Evolutionary conservation across 164 flowering plant genomes (phyloP), one percentile per base, ranked within the genome.

Genomic region (Sextonia rubra): DNA sequence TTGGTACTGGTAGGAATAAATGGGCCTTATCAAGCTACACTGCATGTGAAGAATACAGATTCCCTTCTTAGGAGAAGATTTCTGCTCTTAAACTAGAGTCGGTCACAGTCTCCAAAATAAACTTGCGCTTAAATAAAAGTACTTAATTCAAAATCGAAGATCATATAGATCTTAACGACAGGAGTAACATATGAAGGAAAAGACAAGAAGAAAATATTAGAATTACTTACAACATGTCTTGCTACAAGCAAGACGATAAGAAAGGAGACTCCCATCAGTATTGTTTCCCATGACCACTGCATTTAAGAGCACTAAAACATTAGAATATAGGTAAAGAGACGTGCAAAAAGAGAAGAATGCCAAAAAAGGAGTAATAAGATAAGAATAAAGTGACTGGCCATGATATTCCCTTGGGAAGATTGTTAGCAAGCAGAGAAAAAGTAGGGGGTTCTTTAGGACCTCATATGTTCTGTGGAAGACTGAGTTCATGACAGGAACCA

Each of bases 211-310:
- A 37, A 37, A 37, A 7, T 37, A 91, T 76, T 24, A 97, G 97
- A n/a, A 64, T 4, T 14, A n/a, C 83, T 85, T 56, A 91, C 98
- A 73, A 90, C 25, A 32, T 62, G 78, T 66, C 82, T 81, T 0
- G 95, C 79, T 69, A 77, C n/a, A 17, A 81, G 82, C 52, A 93
- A 95, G 74, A 91, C 86, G n/a, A 27, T 3, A 22, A 93, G 91
- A 77, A 90, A 89, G 69, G 69, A 14, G 3, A 84, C 3, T 1
- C 97, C 98, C 7, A 87, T 72, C 7, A 89, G 71, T 11, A 83
- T 82, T 69, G 85, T 79, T 64, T 88, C 81, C 97, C 97, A 90
- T 60, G 79, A 84, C 89, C 89, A 86, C 98, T 93, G 89, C 58
- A 52, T 15, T 20, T 32, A 64, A 26, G 58, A 32, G n/a, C 27